Evolutionary conservation across 1,284 basidiomycete species (phyloP).

Genomic region (Sanghuangporus baumii): DNA sequence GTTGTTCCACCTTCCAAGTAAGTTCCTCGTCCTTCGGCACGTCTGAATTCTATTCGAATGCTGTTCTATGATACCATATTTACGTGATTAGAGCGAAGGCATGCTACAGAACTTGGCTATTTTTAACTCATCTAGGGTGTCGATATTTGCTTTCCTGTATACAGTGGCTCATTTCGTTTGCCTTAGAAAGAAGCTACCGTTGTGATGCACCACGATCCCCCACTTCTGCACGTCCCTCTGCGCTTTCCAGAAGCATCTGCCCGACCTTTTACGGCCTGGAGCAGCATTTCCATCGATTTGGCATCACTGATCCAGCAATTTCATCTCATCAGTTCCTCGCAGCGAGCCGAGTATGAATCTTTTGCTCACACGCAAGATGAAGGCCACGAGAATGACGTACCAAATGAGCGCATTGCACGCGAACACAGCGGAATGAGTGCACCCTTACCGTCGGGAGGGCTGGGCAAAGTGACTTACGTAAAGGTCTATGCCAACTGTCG

Average conservation of each 20-base stretch:
- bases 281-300: conserved; percentile 58
- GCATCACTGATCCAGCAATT: conserved; percentile 60
- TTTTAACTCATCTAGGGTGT: neutral
- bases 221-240: conserved; percentile 71
- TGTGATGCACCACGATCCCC: conserved; percentile 36
- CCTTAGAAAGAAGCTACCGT: conserved; percentile 53
- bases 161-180: conserved; percentile 1
- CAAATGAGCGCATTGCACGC: neutral
- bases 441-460: conserved; percentile 48
- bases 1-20: conserved; percentile 82
- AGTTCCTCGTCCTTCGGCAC: conserved; percentile 13
- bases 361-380: conserved; percentile 23
- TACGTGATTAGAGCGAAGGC: neutral
- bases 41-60: neutral
- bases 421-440: conserved; percentile 17
- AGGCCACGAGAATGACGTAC: conserved; percentile 11
- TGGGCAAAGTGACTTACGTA: conserved; percentile 63
- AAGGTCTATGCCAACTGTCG: conserved; percentile 81
- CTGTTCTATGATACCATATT: neutral
- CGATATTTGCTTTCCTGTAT: conserved; percentile 10
- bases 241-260: conserved; percentile 52
- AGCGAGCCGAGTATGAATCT: conserved; percentile 17
- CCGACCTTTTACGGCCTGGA: conserved; percentile 66
- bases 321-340: conserved; percentile 37
- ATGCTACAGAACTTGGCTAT: conserved; percentile 5